Evolutionary conservation across 2,329 filamentous ascomycete genomes (phyloP).

Genomic region (Epichloe scottii): DNA sequence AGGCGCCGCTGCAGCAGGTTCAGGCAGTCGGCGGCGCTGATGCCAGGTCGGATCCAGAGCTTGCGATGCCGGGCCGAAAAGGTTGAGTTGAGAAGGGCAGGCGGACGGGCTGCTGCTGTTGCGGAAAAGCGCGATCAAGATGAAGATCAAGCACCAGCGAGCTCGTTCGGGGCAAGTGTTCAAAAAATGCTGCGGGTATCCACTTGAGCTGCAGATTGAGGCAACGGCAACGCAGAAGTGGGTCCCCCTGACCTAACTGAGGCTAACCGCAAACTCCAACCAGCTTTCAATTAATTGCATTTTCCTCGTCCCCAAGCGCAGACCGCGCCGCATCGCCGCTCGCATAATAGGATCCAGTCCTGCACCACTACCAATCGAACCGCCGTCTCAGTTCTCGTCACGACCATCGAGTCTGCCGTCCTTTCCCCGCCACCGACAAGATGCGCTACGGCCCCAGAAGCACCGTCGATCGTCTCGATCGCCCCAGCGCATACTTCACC

Average conservation of each 20-base stretch:
- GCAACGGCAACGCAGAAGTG: too few species aligned
- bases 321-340: too few species aligned
- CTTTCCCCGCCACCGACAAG: not conserved
- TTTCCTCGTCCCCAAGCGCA: too few species aligned
- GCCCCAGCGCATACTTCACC: constrained; percentile 86
- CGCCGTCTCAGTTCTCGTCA: too few species aligned
- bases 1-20: not conserved
- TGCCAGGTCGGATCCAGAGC: not conserved
- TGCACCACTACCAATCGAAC: too few species aligned
- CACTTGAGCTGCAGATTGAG: not conserved
- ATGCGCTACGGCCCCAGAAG: constrained; percentile 41
- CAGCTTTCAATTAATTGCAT: too few species aligned
- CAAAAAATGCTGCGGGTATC: not conserved
- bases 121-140: not conserved
- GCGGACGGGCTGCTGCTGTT: too few species aligned
- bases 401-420: not conserved
- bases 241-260: too few species aligned
- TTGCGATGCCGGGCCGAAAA: not conserved
- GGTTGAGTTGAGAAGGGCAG: not conserved
- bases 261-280: too few species aligned
- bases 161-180: too few species aligned
- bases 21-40: not conserved
- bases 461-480: constrained; percentile 86
- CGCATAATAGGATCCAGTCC: too few species aligned
- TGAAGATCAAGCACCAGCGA: too few species aligned